Base-by-base conservation (phyloP, 257 asterid species). In the Capsicum baccatum region DNA sequence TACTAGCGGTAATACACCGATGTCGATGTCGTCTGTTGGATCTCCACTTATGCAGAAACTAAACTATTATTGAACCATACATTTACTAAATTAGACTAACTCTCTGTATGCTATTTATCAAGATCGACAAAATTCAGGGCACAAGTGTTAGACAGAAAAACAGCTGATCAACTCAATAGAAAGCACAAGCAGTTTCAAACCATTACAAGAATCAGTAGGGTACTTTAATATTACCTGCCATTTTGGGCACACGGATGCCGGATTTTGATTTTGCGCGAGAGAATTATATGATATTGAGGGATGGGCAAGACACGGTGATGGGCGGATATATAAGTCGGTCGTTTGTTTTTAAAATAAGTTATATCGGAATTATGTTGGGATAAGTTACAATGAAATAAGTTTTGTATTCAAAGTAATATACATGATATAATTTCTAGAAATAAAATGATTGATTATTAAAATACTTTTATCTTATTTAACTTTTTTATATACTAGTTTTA, bases 211-310 rank as follows among this genome's bases (percentile, higher is more conserved):
- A 73, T 52, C 42, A 73, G 42, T 8, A 6, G 59, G 14, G 60
- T 48, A 48, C n/a, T 73, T 73, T 13, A 21, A 13, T 52, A 26
- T 76, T 76, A 76, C 81, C 81, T 76, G 81, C 81, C 81, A 76
- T 76, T 76, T 50, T 50, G 14, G 44, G 48, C 9, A 73, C 60
- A 1, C 52, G 39, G 78, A 69, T 69, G 54, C 52, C 39, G 60
- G 47, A 21, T 74, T 56, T 74, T 19, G 47, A 74, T 71, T 73
- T 33, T 66, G 73, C 17, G 8, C 10, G n/a, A 66, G 42, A 37
- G 47, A 66, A 66, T 3, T 16, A 68, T 16, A 68, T 50, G 76
- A 37, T 37, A 70, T 6, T 16, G 33, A 70, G 47, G 39, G 19
- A 26, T 21, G 39, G 81, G 8, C 3, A 21, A 21, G 12, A 76